Conservation (phyloP, 768 basidiomycete species). For the Boletellus ananiceps region DNA sequence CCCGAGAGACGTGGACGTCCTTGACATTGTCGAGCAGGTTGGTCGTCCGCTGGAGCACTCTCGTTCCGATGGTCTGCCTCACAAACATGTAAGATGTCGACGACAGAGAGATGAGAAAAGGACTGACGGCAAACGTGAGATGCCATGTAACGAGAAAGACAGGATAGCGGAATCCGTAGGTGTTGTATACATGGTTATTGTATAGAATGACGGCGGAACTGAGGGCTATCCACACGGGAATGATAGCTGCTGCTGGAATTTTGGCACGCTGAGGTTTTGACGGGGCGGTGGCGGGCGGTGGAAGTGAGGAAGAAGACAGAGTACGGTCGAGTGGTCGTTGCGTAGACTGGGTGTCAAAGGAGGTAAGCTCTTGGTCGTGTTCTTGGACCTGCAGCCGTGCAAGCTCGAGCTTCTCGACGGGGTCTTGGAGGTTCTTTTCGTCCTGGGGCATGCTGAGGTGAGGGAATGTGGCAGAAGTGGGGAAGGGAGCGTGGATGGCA, state of each 20-base stretch:
- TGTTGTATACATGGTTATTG: conserved; percentile 89
- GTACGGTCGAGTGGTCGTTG: conserved; percentile 2
- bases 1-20: conserved; percentile 74
- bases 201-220: conserved; percentile 91
- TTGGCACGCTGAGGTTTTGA: conserved; percentile 43
- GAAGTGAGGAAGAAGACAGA: conserved; percentile 35
- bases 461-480: not conserved
- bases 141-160: conserved; percentile 94
- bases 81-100: not conserved
- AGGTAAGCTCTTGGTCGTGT: conserved; percentile 9
- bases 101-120: not conserved
- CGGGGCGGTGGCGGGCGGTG: conserved; percentile 51
- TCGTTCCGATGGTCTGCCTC: conserved; percentile 71
- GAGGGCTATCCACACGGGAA: conserved; percentile 91
- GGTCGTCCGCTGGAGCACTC: conserved; percentile 79
- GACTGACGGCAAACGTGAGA: conserved; percentile 58
- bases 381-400: conserved; percentile 18
- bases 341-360: not conserved
- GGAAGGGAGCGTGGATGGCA: not conserved
- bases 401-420: conserved; percentile 20
- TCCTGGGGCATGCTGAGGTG: conserved; percentile 19
- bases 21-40: conserved; percentile 71
- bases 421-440: conserved; percentile 20
- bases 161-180: conserved; percentile 79
- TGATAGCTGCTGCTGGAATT: conserved; percentile 64